Evolutionary conservation across 1,139 yeast genomes (phyloP).

Genomic region (Debaryomyces udenii): DNA sequence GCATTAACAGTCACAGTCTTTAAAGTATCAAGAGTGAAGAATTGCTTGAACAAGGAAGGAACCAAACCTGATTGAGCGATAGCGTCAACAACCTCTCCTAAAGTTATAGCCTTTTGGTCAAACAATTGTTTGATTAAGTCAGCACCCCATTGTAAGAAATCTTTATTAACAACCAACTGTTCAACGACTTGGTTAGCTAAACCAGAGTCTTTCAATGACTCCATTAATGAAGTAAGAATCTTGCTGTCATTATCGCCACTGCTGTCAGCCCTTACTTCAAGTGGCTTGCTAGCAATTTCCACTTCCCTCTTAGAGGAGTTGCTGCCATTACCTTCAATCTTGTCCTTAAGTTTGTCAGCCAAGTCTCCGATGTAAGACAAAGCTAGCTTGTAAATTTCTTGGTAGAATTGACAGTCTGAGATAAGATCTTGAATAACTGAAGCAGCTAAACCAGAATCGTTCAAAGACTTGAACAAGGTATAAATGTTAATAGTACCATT

Average conservation of each 20-base stretch:
- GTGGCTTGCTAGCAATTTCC: conserved; percentile 13
- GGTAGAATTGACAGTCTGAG: conserved; percentile 44
- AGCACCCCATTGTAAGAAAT: conserved; percentile 47
- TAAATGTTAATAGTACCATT: conserved; percentile 37
- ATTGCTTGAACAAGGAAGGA: conserved; percentile 40
- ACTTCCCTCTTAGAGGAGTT: conserved; percentile 27
- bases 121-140: conserved; percentile 38
- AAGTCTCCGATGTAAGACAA: conserved; percentile 34
- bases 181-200: conserved; percentile 46
- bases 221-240: conserved; percentile 43
- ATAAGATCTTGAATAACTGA: conserved; percentile 42
- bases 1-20: conserved; percentile 47
- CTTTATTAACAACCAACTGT: conserved; percentile 42
- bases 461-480: conserved; percentile 45
- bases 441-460: conserved; percentile 49
- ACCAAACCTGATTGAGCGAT: conserved; percentile 43
- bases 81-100: conserved; percentile 33
- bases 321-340: conserved; percentile 23
- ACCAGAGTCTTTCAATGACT: conserved; percentile 49
- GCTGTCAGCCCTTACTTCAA: conserved; percentile 9
- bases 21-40: conserved; percentile 45
- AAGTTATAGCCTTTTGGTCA: conserved; percentile 32
- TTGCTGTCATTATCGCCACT: conserved; percentile 15
- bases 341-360: conserved; percentile 28
- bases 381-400: conserved; percentile 44